These are phyloP conservation scores for Microbotryum saponariae DNA, from an alignment of 1,284 basidiomycete species.

Conservation along the genomic window DNA sequence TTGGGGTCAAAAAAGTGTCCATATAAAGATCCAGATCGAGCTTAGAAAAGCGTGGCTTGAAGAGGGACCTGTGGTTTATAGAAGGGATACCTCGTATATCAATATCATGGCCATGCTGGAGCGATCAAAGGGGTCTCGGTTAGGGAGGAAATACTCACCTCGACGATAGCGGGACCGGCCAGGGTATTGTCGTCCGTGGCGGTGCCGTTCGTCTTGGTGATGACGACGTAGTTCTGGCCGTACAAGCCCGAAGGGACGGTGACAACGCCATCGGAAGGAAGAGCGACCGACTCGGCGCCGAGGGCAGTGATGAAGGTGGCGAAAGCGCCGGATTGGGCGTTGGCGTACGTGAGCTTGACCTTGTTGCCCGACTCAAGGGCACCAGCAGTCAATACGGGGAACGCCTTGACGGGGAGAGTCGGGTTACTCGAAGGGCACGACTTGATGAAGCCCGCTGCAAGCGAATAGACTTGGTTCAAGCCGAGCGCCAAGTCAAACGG, in stretches of 20 bases:
- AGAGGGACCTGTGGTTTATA: no score
- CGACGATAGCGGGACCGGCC: conserved; percentile 48
- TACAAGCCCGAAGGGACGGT: conserved; percentile 13
- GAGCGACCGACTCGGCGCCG: conserved; percentile 11
- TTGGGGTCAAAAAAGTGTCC: no score
- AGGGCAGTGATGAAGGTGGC: conserved; percentile 3
- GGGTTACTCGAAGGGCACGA: conserved; percentile 49
- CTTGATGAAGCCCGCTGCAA: conserved; percentile 43
- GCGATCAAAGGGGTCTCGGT: no score
- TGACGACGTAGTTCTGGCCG: conserved; percentile 27
- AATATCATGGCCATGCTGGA: no score
- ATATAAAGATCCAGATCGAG: no score
- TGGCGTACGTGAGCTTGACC: conserved; percentile 5
- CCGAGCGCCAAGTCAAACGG: conserved; percentile 49
- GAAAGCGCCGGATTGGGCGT: not conserved
- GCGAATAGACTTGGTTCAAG: conserved; percentile 42
- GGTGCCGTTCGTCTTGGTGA: conserved; percentile 30
- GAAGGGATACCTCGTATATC: no score
- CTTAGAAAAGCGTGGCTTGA: no score
- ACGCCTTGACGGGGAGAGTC: conserved; percentile 36
- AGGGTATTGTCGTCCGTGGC: conserved; percentile 45
- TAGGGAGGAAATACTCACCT: not conserved
- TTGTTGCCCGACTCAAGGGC: not conserved
- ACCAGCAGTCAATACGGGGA: conserved; percentile 21
- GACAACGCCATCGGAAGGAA: conserved; percentile 31